Evolutionary conservation across 2,329 filamentous ascomycete species (phyloP), one percentile per base, ranked within the genome.

Genomic region (Xylariaceae sp.): DNA sequence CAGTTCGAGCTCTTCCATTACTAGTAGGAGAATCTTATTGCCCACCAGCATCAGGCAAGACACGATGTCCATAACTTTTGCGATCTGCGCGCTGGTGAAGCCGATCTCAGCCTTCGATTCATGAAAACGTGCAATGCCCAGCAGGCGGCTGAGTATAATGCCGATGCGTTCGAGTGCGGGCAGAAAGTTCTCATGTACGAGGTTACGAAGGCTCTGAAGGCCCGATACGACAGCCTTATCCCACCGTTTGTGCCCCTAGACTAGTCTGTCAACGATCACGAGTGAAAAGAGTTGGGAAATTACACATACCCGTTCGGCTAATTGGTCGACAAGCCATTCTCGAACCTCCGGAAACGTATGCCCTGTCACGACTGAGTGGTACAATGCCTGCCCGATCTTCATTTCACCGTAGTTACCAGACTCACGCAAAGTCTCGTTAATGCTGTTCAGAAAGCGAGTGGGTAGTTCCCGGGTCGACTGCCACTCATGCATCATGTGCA

Each of bases 191-290:
- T 96, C 89, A 68, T 96, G 93, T 0, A 92, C 80, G 12, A 98
- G 80, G 50, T 85, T 83, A 48, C 91, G 85, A 9, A 98, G 81
- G 51, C 86, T 88, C 57, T 90, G 87, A 19, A 97, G 87, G 1
- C 92, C 91, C 3, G 86, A 85, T 1, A 84, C 81, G 2, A 96
- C 89, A 5, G 90, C 88, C 68, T 93, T 96, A 61, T 98, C 93
- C 95, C 95, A 99, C 47, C 95, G 82, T 74, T 96, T 97, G 66
- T 96, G 90, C 0, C 92, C 92, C 89, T 95, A 48, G 19, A 18
- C 1, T 66, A 54, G 21, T 40, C 53, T 60, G 49, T 50, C 41
- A 57, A 49, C 21, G 19, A 32, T 10, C 6, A 37, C 3, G 12
- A 29, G 50, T 20, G 26, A 23, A 52, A 47, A 37, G n/a, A 44